Percentiles rank a stretch among this genome's conserved stretches.
Evolutionary conservation across 2,329 filamentous ascomycete species (phyloP).

Genomic region (Madurella fahalii): DNA sequence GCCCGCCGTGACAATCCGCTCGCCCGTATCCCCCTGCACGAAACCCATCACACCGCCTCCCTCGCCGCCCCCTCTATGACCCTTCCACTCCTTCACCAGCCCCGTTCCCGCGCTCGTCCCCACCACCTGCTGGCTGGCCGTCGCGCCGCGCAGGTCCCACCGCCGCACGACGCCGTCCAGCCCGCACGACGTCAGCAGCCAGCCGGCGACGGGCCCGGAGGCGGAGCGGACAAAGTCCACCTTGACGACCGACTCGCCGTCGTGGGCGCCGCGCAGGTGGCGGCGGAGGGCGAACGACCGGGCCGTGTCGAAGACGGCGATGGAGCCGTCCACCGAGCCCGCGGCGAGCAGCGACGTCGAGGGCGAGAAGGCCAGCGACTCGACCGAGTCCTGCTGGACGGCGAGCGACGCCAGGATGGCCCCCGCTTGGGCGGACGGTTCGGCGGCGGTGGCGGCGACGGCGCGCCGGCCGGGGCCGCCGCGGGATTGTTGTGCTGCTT

Average conservation of each 20-base stretch:
- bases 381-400: conserved; percentile 70
- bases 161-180: conserved; percentile 87
- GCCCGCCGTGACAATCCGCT: conserved; percentile 79
- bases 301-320: conserved; percentile 81
- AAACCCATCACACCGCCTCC: conserved; percentile 88
- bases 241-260: conserved; percentile 86
- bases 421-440: conserved; percentile 33
- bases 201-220: conserved; percentile 47
- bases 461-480: conserved; percentile 14
- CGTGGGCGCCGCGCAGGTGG: conserved; percentile 77
- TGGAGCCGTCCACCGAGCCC: conserved; percentile 68
- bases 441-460: conserved; percentile 18
- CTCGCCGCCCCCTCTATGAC: conserved; percentile 79
- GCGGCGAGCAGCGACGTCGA: conserved; percentile 53
- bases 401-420: conserved; percentile 78
- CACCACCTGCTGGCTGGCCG: conserved; percentile 32
- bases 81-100: conserved; percentile 81
- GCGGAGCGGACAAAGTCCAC: conserved; percentile 68
- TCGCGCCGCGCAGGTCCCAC: conserved; percentile 71
- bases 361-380: conserved; percentile 66
- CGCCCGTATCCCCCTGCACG: conserved; percentile 72
- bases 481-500: not conserved
- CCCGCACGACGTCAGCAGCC: conserved; percentile 79
- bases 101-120: conserved; percentile 57
- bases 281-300: conserved; percentile 83